Conservation (phyloP, 106 monocot species). For the Phalaenopsis equestris region DNA sequence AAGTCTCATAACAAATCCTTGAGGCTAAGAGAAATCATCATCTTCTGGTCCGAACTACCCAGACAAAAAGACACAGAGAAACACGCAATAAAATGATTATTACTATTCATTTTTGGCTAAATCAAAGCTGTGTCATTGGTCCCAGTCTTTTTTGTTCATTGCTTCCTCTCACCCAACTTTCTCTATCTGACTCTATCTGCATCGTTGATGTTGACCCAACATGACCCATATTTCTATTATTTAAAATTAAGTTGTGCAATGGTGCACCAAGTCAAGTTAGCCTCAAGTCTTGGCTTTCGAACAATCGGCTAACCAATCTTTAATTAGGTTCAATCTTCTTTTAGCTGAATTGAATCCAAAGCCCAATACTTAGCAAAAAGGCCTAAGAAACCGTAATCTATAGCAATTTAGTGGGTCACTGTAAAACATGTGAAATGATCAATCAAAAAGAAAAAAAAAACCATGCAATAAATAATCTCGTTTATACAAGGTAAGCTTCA, state of each 20-base stretch:
- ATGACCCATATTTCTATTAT: neutral
- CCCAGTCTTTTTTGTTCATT: neutral
- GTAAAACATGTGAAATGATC: neutral
- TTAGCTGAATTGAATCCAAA: neutral
- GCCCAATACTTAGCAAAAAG: neutral
- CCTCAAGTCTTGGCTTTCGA: neutral
- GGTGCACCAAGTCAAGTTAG: neutral
- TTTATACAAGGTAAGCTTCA: neutral
- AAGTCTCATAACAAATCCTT: neutral
- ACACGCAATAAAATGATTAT: neutral
- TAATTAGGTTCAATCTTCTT: neutral
- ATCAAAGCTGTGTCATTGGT: neutral
- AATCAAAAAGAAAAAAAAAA: neutral
- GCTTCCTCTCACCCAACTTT: neutral
- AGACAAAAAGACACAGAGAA: neutral
- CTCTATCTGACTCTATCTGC: neutral
- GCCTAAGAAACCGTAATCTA: no score
- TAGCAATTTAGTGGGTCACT: neutral
- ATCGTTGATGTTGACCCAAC: neutral
- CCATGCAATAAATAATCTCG: neutral
- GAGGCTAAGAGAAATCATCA: neutral
- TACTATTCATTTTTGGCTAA: neutral
- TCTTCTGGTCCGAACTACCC: neutral
- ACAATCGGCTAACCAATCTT: neutral
- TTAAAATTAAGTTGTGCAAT: neutral